Percentiles rank a stretch among this genome's conserved stretches.
These are phyloP conservation scores for Fomitopsis pinicola DNA, from an alignment of 1,284 basidiomycete species.

Conservation along the genomic window DNA sequence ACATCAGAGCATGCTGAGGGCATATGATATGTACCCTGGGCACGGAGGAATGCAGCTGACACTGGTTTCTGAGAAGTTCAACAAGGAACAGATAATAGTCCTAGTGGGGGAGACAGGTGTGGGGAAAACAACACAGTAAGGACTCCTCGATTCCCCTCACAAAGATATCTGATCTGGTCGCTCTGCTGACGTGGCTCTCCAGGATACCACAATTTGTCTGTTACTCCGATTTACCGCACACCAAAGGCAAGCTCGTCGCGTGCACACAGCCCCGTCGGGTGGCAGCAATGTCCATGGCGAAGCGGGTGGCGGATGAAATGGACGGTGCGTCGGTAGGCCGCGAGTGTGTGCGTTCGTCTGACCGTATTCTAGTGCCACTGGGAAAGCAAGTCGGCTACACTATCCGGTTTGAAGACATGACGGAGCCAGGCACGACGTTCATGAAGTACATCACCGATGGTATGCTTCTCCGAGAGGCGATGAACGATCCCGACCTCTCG, in stretches of 20 bases:
- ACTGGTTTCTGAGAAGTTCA: slow-evolving; percentile 58
- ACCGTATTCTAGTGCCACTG: slow-evolving; percentile 61
- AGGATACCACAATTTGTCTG: slow-evolving; percentile 94
- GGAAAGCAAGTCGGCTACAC: slow-evolving; percentile 97
- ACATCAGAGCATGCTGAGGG: slow-evolving; percentile 28
- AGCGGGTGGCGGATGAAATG: slow-evolving; percentile 98
- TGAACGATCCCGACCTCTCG: slow-evolving; percentile 89
- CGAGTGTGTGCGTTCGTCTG: neutral
- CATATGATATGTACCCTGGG: slow-evolving; percentile 13
- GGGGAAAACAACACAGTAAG: slow-evolving; percentile 96
- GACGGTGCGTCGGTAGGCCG: slow-evolving; percentile 62
- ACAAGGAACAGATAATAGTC: slow-evolving; percentile 84
- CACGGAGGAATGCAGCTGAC: slow-evolving; percentile 14
- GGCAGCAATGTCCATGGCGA: slow-evolving; percentile 97
- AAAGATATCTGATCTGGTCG: too few species aligned
- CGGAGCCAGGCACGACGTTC: slow-evolving; percentile 86
- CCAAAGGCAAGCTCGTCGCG: slow-evolving; percentile 86
- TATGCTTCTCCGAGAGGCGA: slow-evolving; percentile 95
- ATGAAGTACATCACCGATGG: slow-evolving; percentile 99
- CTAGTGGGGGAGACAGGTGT: slow-evolving; percentile 99
- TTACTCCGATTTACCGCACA: slow-evolving; percentile 89
- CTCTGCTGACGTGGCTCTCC: neutral
- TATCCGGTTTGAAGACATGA: slow-evolving; percentile 99
- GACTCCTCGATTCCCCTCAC: neutral
- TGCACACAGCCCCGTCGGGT: slow-evolving; percentile 98